Evolutionary conservation across 495 filamentous ascomycete genomes (phyloP), one percentile per base, ranked within the genome.

Genomic region (Chaetomium cochliodes): DNA sequence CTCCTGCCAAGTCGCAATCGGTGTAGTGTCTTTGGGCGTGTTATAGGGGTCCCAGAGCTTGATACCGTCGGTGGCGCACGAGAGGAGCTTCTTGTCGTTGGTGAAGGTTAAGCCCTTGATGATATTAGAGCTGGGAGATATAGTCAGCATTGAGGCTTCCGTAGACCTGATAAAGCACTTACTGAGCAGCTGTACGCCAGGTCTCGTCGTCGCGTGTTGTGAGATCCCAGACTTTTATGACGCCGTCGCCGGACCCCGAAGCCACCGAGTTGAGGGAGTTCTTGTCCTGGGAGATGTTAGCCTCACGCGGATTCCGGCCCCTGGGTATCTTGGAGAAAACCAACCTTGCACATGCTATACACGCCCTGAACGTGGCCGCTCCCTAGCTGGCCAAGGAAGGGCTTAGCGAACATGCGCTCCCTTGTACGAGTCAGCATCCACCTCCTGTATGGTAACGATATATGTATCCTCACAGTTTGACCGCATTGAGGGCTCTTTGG

Each of bases 331-430:
- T n/a, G 7, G 7, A 0, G 12, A 11, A 22, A 50, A 66, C 63
- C 6, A 11, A 69, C 68, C 67, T 90, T 90, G 56, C 86, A 83
- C 80, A 90, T 84, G 57, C 79, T 80, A 72, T 90, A 90, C 12
- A 98, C 91, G 52, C 94, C 94, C 74, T 98, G 94, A 16, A 98
- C 90, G 78, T 98, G 94, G 33, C 94, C 94, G 55, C 85, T 85
- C 33, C 92, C 93, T 58, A 98, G 84, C 69, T 96, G 90, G 0
- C 81, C 89, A 49, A 98, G 77, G 73, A 98, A 98, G 5, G 94
- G 94, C 59, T 91, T 87, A 23, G 94, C 93, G 72, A 98, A 97
- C 86, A 98, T 92, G 67, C 94, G 88, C 76, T 97, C 91, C 58
- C 69, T 71, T 22, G 18, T 50, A 0, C 25, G 2, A n/a, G 61